A percentile compares a stretch with the other conserved stretches of the same genome.
Conservation (phyloP, 2,329 filamentous ascomycete species). For the Hymenoscyphus fructigenus region DNA sequence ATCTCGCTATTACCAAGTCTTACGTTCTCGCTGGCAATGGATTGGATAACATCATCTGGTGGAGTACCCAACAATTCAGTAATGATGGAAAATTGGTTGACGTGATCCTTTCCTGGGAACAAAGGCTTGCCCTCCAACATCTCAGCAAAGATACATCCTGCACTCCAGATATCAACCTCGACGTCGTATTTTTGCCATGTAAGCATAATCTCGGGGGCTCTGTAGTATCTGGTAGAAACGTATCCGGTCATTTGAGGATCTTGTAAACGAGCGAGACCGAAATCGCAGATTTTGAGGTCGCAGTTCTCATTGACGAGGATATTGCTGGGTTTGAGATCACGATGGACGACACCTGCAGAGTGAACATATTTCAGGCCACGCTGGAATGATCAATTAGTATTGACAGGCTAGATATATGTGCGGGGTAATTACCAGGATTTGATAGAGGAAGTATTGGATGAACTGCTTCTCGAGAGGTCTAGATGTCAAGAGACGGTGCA, state of each 20-base stretch:
- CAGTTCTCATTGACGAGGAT: conserved; percentile 99
- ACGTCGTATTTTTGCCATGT: conserved; percentile 99
- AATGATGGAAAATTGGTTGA: conserved; percentile 99
- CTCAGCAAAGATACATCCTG: conserved; percentile 97
- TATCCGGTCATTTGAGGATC: conserved; percentile 99
- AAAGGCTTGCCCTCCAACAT: conserved; percentile 98
- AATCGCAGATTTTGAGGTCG: conserved; percentile 99
- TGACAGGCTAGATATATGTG: neutral
- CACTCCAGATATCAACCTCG: conserved; percentile 99
- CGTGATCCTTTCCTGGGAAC: conserved; percentile 98
- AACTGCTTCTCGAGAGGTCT: conserved; percentile 98
- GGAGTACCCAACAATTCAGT: conserved; percentile 95
- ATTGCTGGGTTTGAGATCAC: conserved; percentile 97
- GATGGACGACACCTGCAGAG: conserved; percentile 95
- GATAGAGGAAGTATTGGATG: conserved; percentile 99
- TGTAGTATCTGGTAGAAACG: conserved; percentile 97
- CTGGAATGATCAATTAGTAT: conserved; percentile 46
- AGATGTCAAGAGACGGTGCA: conserved; percentile 92
- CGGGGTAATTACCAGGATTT: conserved; percentile 76
- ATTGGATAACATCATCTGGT: conserved; percentile 97
- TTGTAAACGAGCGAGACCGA: conserved; percentile 94
- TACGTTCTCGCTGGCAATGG: conserved; percentile 97
- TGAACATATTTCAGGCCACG: conserved; percentile 98
- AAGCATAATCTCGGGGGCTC: conserved; percentile 98
- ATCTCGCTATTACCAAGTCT: conserved; percentile 39